Conservation (phyloP, 2,329 filamentous ascomycete species). For the Fusarium succisae region DNA sequence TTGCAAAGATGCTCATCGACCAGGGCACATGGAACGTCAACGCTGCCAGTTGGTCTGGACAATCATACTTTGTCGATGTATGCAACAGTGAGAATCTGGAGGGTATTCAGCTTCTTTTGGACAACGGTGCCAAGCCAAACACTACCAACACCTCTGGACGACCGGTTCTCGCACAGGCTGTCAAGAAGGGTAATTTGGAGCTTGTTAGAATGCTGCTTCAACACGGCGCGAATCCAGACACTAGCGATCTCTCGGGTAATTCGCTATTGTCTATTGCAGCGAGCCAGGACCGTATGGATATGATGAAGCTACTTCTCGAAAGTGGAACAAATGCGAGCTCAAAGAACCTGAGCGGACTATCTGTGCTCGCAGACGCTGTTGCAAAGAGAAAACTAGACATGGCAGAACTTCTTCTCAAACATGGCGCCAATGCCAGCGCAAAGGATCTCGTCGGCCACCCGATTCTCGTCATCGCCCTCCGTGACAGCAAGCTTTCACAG, state of each 20-base stretch:
- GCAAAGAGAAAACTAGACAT: conserved; percentile 46
- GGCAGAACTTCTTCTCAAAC: conserved; percentile 45
- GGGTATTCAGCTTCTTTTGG: conserved; percentile 44
- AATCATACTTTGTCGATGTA: conserved; percentile 46
- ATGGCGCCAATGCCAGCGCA: conserved; percentile 47
- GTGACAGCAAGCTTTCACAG: conserved; percentile 37
- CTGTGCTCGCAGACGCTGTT: conserved; percentile 48
- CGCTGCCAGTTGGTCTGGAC: conserved; percentile 42
- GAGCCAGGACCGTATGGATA: conserved; percentile 40
- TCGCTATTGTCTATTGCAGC: conserved; percentile 45
- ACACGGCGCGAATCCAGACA: conserved; percentile 49
- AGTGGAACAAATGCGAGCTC: conserved; percentile 47
- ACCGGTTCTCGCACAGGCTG: conserved; percentile 42
- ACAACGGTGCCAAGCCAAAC: conserved; percentile 45
- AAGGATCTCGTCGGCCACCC: conserved; percentile 46
- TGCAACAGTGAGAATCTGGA: conserved; percentile 37
- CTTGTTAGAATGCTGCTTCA: conserved; percentile 45
- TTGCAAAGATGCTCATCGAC: conserved; percentile 42
- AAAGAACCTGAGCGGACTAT: conserved; percentile 44
- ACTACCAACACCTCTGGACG: conserved; percentile 39
- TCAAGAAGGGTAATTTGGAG: conserved; percentile 42
- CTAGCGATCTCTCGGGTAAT: conserved; percentile 44
- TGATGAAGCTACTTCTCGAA: conserved; percentile 48
- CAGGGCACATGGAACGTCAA: conserved; percentile 45
- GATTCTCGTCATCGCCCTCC: conserved; percentile 45